Evolutionary conservation across 345 rosid genomes (phyloP).

Genomic region (Aethionema arabicum): DNA sequence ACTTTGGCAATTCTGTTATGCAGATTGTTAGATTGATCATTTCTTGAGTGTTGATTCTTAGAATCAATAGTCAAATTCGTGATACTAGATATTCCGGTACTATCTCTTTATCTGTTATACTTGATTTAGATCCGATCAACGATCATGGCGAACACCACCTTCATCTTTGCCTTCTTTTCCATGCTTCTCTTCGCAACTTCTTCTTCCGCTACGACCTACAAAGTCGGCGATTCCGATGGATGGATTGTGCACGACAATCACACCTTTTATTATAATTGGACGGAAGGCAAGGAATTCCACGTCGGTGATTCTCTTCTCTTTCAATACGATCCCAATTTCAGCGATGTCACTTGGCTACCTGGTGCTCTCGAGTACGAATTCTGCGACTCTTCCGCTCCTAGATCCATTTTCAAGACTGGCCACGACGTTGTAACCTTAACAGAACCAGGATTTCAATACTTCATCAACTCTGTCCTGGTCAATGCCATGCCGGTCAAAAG

Average conservation of each 20-base stretch:
- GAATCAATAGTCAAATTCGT: too few species aligned
- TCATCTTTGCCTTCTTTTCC: neutral
- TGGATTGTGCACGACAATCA: neutral
- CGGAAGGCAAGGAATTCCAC: neutral
- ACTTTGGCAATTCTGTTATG: too few species aligned
- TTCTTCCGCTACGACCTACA: neutral
- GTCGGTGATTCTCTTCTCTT: conserved; percentile 10
- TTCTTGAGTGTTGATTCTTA: too few species aligned
- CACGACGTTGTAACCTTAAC: neutral
- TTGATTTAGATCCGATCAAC: too few species aligned
- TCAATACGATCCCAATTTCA: neutral
- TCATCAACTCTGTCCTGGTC: neutral
- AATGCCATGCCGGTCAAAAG: neutral
- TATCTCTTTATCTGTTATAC: too few species aligned
- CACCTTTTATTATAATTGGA: neutral
- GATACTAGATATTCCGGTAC: too few species aligned
- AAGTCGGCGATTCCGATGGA: conserved; percentile 10
- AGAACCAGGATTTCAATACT: conserved; percentile 10
- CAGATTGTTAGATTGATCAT: too few species aligned
- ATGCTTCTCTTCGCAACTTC: neutral
- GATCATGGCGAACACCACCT: conserved; percentile 10
- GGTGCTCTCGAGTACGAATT: conserved; percentile 5
- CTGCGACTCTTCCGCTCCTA: conserved; percentile 8
- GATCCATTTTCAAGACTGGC: neutral
- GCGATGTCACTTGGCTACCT: conserved; percentile 5